A percentile compares a stretch with the other conserved stretches of the same genome.
phyloP scores from a whole-genome alignment of 305 asterid genomes.

The Fraxinus platypoda region DNA sequence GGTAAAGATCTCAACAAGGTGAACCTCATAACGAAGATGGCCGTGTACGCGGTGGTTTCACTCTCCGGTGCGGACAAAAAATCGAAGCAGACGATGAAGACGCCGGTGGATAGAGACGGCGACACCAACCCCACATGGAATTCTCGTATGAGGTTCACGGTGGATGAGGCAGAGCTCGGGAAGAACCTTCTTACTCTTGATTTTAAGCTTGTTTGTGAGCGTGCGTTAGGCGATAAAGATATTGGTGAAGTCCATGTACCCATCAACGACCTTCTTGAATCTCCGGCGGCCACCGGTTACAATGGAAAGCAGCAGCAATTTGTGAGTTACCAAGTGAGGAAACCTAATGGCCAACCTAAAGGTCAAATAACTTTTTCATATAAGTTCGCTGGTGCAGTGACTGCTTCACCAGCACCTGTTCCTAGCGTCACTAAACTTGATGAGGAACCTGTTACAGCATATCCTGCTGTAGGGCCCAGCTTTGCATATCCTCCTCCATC shows the following conservation, averaged over 20 bases:
- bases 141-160: slow-evolving; percentile 51
- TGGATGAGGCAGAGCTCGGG: slow-evolving; percentile 57
- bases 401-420: background rate
- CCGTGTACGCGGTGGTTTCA: slow-evolving; percentile 39
- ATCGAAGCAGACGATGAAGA: slow-evolving; percentile 45
- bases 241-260: slow-evolving; percentile 72
- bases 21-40: background rate
- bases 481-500: background rate
- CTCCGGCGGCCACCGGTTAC: slow-evolving; percentile 18
- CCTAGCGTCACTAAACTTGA: background rate
- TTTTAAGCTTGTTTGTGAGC: slow-evolving; percentile 57
- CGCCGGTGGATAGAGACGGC: slow-evolving; percentile 61
- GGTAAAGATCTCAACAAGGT: background rate
- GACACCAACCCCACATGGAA: slow-evolving; percentile 70
- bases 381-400: background rate
- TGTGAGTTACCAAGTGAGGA: background rate
- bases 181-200: slow-evolving; percentile 54
- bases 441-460: background rate
- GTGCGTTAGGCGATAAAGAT: slow-evolving; percentile 69
- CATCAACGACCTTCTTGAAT: slow-evolving; percentile 59
- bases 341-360: background rate
- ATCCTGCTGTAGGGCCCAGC: background rate
- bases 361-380: background rate
- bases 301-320: background rate
- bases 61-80: slow-evolving; percentile 47